Evolutionary conservation across 257 asterid species (phyloP).

Genomic region (Solanum appendiculatum): DNA sequence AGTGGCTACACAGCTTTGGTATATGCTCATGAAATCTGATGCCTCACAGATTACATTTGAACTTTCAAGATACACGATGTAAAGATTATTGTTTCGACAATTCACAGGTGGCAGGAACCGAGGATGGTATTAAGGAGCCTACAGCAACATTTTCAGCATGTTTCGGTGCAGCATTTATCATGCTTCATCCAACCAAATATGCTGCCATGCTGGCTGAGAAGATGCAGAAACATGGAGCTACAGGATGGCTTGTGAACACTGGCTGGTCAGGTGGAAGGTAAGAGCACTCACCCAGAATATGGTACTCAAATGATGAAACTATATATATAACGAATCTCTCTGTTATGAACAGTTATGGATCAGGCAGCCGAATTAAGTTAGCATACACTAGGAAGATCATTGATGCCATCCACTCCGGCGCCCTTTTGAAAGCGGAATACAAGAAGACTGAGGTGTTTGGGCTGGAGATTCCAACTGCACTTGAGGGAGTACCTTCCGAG

Average conservation of each 20-base stretch:
- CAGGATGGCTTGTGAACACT: conserved; percentile 93
- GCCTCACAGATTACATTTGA: not conserved
- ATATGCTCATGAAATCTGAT: not conserved
- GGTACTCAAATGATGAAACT: not conserved
- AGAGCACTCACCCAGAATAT: not conserved
- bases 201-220: conserved; percentile 90
- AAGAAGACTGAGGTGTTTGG: conserved; percentile 77
- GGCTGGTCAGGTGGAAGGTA: conserved; percentile 99
- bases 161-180: conserved; percentile 92
- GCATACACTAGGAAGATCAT: conserved; percentile 87
- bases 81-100: not conserved
- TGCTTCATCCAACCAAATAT: conserved; percentile 86
- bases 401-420: conserved; percentile 78
- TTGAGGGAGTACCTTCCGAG: conserved; percentile 86
- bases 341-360: conserved; percentile 49
- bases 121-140: conserved; percentile 92
- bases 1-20: conserved; percentile 97
- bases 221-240: conserved; percentile 78
- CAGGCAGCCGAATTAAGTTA: conserved; percentile 71
- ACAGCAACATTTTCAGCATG: conserved; percentile 93
- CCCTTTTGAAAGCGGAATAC: conserved; percentile 48
- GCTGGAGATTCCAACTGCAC: conserved; percentile 71
- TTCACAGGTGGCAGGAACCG: conserved; percentile 90
- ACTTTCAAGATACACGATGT: not conserved
- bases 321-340: not conserved